Evolutionary conservation across 257 asterid genomes (phyloP).

Genomic region (Phtheirospermum japonicum): DNA sequence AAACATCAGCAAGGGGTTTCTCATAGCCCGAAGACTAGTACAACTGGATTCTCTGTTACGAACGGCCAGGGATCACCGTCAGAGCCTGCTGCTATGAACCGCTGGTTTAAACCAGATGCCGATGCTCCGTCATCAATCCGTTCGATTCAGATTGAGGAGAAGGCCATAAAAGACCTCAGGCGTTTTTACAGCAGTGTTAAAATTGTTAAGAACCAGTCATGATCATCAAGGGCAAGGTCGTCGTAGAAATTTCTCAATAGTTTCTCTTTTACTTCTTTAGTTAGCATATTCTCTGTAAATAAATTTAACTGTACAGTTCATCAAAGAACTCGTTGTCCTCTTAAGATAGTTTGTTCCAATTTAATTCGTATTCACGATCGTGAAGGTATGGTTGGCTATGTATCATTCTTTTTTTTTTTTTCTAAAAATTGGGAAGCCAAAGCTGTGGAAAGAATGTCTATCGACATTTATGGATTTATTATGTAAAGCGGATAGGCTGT

Average conservation of each 20-base stretch:
- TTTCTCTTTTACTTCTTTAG: slow-evolving; percentile 11
- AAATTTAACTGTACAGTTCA: slow-evolving; percentile 29
- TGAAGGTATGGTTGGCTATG: slow-evolving; percentile 15
- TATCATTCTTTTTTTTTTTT: neutral
- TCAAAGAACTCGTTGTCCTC: neutral
- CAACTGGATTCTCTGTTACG: slow-evolving; percentile 73
- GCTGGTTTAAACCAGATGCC: slow-evolving; percentile 90
- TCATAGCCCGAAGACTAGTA: slow-evolving; percentile 68
- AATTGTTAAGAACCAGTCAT: slow-evolving; percentile 74
- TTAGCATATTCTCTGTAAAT: slow-evolving; percentile 25
- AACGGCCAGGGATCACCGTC: slow-evolving; percentile 78
- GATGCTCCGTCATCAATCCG: slow-evolving; percentile 74
- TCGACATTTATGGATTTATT: neutral
- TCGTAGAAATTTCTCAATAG: slow-evolving; percentile 7
- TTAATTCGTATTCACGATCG: neutral
- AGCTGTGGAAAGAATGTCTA: slow-evolving; percentile 4
- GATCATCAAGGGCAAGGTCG: slow-evolving; percentile 5
- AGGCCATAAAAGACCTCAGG: slow-evolving; percentile 85
- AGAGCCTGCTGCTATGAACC: slow-evolving; percentile 55
- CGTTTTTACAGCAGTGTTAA: slow-evolving; percentile 82
- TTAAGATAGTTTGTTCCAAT: neutral
- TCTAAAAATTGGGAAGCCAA: no score
- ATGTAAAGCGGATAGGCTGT: neutral
- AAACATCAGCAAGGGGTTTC: slow-evolving; percentile 45
- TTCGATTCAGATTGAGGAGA: slow-evolving; percentile 90